Evolutionary conservation across 2,329 filamentous ascomycete species (phyloP).

Genomic region (Penicillium sp.): DNA sequence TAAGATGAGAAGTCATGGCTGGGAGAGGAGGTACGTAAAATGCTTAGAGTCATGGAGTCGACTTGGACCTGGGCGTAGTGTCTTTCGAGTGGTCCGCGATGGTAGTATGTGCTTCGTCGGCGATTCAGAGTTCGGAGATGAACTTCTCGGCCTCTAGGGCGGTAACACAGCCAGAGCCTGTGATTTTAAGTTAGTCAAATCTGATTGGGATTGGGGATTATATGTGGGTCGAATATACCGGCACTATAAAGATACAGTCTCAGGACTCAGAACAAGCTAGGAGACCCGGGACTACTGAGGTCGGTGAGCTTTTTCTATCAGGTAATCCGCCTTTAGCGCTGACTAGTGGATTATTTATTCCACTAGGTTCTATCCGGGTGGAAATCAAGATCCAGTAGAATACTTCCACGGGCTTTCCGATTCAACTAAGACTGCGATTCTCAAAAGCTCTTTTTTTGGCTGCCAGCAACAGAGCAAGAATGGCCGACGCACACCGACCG

Average conservation of each 20-base stretch:
- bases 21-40: too few relatives aligned
- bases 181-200: constrained; percentile 22
- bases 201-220: background rate
- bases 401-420: background rate
- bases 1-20: too few relatives aligned
- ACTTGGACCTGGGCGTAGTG: too few relatives aligned
- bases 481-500: background rate
- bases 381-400: background rate
- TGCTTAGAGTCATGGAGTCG: background rate
- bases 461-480: background rate
- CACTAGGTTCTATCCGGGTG: background rate
- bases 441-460: background rate
- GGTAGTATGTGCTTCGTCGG: too few relatives aligned
- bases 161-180: constrained; percentile 90
- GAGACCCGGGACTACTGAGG: background rate
- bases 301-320: background rate
- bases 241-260: constrained; percentile 59
- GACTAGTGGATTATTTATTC: background rate
- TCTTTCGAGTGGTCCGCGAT: too few relatives aligned
- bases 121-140: constrained; percentile 78
- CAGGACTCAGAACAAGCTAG: background rate
- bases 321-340: background rate
- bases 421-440: too few relatives aligned
- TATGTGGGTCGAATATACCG: constrained; percentile 59
- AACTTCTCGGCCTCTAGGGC: constrained; percentile 95